These are phyloP conservation scores for Populus alba DNA, from an alignment of 345 rosid species.

Conservation along the genomic window DNA sequence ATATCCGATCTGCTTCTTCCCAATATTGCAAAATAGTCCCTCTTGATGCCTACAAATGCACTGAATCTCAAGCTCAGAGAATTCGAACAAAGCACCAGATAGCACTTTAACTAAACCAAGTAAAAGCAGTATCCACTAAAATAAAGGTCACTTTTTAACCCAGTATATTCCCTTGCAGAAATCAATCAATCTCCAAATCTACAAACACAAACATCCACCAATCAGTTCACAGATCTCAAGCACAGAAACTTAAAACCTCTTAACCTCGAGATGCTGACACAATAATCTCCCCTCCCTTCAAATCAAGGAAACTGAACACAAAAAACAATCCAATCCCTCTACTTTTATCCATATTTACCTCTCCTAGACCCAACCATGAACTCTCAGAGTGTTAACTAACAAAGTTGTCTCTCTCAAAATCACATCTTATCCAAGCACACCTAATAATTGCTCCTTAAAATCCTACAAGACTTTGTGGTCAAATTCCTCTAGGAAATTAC, in stretches of 20 bases:
- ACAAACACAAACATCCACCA: neutral
- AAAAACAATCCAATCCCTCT: neutral
- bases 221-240: constrained; percentile 1
- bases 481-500: constrained; percentile 11
- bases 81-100: neutral
- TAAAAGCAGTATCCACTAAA: constrained; percentile 5
- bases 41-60: constrained; percentile 6
- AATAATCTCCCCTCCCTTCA: neutral
- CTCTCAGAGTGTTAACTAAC: constrained; percentile 3
- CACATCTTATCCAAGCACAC: constrained; percentile 8
- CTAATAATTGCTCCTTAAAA: constrained; percentile 12
- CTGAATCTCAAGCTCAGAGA: constrained; percentile 6
- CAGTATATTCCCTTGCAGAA: constrained; percentile 11
- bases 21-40: neutral
- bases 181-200: constrained; percentile 12
- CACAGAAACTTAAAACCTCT: neutral
- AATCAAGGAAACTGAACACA: neutral
- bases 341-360: neutral
- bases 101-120: constrained; percentile 1
- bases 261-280: neutral
- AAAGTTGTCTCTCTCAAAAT: neutral
- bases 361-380: neutral
- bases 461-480: constrained; percentile 1
- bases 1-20: constrained; percentile 5
- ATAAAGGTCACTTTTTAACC: constrained; percentile 7